A percentile compares a stretch with the other conserved stretches of the same genome.
These are phyloP conservation scores for Verticillium zaregamsianum DNA, from an alignment of 2,329 filamentous ascomycete species.

Conservation along the genomic window DNA sequence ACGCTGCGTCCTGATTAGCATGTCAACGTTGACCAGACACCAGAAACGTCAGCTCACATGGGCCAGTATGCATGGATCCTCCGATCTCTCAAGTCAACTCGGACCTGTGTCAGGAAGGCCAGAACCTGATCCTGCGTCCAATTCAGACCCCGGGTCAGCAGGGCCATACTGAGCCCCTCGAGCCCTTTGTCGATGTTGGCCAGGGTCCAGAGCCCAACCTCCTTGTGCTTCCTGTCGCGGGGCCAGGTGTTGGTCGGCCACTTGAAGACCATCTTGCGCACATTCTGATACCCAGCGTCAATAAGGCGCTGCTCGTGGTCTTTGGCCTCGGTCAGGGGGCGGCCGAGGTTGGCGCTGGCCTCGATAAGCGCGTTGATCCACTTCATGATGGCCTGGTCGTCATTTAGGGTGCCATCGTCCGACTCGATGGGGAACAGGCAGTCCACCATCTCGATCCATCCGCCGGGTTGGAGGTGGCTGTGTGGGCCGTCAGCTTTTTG, in stretches of 20 bases:
- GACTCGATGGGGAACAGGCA: neutral
- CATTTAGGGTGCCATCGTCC: neutral
- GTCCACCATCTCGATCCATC: neutral
- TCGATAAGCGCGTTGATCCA: neutral
- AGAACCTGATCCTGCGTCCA: conserved; percentile 28
- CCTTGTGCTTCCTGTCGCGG: conserved; percentile 21
- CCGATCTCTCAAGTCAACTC: conserved; percentile 25
- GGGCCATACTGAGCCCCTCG: conserved; percentile 29
- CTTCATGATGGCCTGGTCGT: neutral
- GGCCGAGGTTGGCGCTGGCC: neutral
- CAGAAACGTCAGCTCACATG: conserved; percentile 21
- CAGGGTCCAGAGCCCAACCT: conserved; percentile 16
- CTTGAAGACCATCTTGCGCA: conserved; percentile 21
- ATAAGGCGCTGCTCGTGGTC: neutral
- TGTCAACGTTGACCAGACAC: neutral
- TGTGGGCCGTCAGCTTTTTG: neutral
- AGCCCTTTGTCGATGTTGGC: neutral
- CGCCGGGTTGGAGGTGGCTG: neutral
- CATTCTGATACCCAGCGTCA: conserved; percentile 24
- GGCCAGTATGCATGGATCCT: conserved; percentile 31
- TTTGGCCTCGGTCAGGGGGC: neutral
- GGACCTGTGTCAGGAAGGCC: conserved; percentile 25
- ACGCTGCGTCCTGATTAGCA: neutral
- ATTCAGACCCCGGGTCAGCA: conserved; percentile 29
- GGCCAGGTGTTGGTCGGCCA: conserved; percentile 26